A percentile compares a stretch with the other conserved stretches of the same genome.
Conservation (phyloP, 257 asterid genomes). For the Ballota nigra region DNA sequence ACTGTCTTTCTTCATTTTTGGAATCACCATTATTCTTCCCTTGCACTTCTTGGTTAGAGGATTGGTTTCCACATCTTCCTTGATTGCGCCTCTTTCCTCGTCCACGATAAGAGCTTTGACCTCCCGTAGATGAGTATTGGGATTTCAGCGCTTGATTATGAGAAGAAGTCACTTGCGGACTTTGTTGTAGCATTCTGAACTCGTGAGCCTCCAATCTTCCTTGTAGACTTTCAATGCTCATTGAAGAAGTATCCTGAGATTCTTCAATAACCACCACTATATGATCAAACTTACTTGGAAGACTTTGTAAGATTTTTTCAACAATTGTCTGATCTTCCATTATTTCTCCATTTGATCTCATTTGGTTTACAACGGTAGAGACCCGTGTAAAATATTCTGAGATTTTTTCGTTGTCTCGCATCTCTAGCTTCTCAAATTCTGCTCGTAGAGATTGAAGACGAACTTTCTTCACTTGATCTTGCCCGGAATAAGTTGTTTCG, state of each 20-base stretch:
- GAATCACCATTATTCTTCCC: background rate
- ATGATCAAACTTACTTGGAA: too few relatives aligned
- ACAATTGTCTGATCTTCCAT: too few relatives aligned
- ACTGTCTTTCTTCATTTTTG: background rate
- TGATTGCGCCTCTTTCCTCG: background rate
- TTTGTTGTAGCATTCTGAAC: background rate
- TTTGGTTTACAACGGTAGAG: background rate
- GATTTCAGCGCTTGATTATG: background rate
- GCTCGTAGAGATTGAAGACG: too few relatives aligned
- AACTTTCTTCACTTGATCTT: background rate
- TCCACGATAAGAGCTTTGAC: too few relatives aligned
- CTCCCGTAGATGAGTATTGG: too few relatives aligned
- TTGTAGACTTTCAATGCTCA: background rate
- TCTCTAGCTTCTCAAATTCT: too few relatives aligned
- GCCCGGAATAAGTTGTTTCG: too few relatives aligned
- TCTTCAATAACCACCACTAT: background rate
- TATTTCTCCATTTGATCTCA: background rate
- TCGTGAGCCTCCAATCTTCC: background rate
- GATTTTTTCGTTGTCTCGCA: too few relatives aligned
- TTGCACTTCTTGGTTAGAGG: background rate
- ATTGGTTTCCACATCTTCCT: background rate
- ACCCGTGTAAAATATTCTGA: too few relatives aligned
- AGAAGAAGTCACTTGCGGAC: background rate
- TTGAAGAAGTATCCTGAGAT: background rate
- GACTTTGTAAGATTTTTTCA: too few relatives aligned